A percentile compares a stretch with the other conserved stretches of the same genome.
phyloP scores from a whole-genome alignment of 257 asterid genomes.

The Orobanche coerulescens region DNA sequence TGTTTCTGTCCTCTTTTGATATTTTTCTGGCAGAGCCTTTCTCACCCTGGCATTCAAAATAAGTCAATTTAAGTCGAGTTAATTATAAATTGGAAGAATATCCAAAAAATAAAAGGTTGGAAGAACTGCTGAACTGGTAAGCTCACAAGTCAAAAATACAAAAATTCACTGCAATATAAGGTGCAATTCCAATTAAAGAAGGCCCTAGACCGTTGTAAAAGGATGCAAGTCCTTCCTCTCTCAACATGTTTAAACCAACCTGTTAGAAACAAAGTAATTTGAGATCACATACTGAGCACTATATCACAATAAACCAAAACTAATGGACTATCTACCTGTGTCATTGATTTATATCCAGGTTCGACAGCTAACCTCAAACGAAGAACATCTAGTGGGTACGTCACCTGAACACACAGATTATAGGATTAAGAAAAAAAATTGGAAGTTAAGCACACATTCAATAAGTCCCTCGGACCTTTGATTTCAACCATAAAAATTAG shows the following conservation, averaged over 20 bases:
- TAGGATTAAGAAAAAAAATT: constrained; percentile 4
- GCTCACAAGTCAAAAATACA: constrained; percentile 86
- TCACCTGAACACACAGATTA: constrained; percentile 39
- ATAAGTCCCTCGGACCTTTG: background rate
- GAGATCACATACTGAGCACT: constrained; percentile 5
- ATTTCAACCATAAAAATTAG: background rate
- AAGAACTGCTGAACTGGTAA: constrained; percentile 23
- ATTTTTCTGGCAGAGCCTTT: constrained; percentile 64
- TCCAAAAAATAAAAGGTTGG: background rate
- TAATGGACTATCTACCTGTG: constrained; percentile 40
- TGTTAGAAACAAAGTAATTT: constrained; percentile 25
- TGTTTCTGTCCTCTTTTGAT: constrained; percentile 63
- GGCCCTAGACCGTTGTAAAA: constrained; percentile 74
- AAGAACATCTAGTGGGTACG: constrained; percentile 74
- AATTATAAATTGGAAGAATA: background rate
- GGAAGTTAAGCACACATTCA: background rate
- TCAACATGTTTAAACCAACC: constrained; percentile 71
- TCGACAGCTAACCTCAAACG: constrained; percentile 75
- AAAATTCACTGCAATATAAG: constrained; percentile 72
- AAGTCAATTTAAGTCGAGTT: constrained; percentile 16
- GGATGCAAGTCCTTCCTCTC: constrained; percentile 72
- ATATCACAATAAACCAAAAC: background rate
- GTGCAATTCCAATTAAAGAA: constrained; percentile 76
- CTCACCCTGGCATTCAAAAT: constrained; percentile 49
- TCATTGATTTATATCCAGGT: constrained; percentile 67